Evolutionary conservation across 805 yeast species (phyloP).

Genomic region (Spencermartinsiella europaea): DNA sequence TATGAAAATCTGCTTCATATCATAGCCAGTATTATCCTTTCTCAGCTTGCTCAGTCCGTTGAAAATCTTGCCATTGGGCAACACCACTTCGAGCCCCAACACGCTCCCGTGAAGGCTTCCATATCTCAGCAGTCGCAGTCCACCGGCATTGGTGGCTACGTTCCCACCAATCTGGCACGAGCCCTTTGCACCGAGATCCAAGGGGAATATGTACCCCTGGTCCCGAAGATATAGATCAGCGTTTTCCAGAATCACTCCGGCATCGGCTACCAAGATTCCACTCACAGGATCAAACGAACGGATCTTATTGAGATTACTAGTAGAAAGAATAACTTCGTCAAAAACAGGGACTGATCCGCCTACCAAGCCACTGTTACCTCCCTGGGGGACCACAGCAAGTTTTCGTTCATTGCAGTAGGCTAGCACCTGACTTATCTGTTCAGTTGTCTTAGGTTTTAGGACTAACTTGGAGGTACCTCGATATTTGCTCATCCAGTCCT

Average conservation of each 20-base stretch:
- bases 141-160: conserved; percentile 96
- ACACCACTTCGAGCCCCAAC: conserved; percentile 85
- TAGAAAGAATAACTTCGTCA: conserved; percentile 77
- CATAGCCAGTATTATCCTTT: conserved; percentile 95
- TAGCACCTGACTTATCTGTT: conserved; percentile 70
- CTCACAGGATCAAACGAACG: conserved; percentile 76
- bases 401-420: conserved; percentile 72
- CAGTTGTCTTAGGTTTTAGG: conserved; percentile 73
- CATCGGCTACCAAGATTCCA: conserved; percentile 84
- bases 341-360: conserved; percentile 93
- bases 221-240: conserved; percentile 78
- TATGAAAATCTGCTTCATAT: conserved; percentile 83
- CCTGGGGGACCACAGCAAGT: conserved; percentile 90
- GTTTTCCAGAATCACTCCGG: conserved; percentile 82
- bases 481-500: conserved; percentile 93
- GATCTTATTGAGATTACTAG: conserved; percentile 66
- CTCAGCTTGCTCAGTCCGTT: conserved; percentile 79
- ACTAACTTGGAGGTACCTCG: conserved; percentile 80
- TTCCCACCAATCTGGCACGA: conserved; percentile 95
- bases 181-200: conserved; percentile 94
- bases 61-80: conserved; percentile 80
- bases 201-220: conserved; percentile 84
- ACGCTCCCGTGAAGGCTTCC: conserved; percentile 93
- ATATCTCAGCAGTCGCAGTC: conserved; percentile 76
- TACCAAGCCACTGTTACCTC: conserved; percentile 94